Percentiles rank a stretch among this genome's conserved stretches.
These are phyloP conservation scores for Seiridium unicorne DNA, from an alignment of 2,329 filamentous ascomycete species.

Conservation along the genomic window DNA sequence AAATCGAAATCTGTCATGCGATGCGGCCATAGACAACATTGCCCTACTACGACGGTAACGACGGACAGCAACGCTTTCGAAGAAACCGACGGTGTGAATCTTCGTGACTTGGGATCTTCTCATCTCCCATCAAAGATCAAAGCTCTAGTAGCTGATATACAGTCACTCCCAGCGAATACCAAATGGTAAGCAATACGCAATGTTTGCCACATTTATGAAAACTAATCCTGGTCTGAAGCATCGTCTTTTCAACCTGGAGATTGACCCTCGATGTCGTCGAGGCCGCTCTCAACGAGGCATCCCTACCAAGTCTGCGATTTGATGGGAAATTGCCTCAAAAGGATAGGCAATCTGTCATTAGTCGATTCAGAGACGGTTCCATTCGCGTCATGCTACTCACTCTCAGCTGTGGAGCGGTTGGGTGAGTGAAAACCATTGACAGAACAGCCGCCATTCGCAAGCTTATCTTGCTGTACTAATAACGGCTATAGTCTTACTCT, in stretches of 20 bases:
- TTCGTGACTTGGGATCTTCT: background rate
- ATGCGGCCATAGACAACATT: background rate
- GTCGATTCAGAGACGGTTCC: conserved; percentile 36
- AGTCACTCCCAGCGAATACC: background rate
- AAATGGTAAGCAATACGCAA: background rate
- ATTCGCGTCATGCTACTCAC: conserved; percentile 46
- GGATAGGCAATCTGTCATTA: conserved; percentile 36
- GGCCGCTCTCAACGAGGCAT: conserved; percentile 5
- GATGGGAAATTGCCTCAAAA: conserved; percentile 44
- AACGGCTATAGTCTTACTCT: conserved; percentile 38
- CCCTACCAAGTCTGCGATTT: conserved; percentile 37
- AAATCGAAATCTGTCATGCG: conserved; percentile 12
- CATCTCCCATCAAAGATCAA: background rate
- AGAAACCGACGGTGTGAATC: background rate
- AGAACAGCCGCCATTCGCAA: background rate
- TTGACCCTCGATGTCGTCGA: background rate
- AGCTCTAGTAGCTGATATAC: background rate
- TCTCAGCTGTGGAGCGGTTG: conserved; percentile 49
- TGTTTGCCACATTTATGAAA: background rate
- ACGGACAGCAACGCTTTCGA: background rate
- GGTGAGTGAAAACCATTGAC: conserved; percentile 29
- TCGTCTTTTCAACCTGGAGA: background rate
- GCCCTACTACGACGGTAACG: background rate
- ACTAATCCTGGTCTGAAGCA: background rate
- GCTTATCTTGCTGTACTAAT: background rate